phyloP scores from a whole-genome alignment of 192 early-diverging fungal species.

The Backusella tarrabulga region DNA sequence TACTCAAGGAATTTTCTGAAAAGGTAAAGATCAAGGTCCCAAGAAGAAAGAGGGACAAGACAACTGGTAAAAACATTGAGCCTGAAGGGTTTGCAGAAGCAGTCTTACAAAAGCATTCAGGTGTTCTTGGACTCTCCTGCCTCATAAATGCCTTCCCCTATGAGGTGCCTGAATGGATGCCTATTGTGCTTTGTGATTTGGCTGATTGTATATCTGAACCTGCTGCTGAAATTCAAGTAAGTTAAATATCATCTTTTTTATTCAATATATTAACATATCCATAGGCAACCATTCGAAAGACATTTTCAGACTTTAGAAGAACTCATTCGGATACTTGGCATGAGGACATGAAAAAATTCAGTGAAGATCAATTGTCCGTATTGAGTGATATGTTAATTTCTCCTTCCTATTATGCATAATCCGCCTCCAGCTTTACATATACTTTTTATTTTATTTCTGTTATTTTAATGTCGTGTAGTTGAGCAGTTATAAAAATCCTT shows the following conservation, averaged over 20 bases:
- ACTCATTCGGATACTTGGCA: constrained; percentile 98
- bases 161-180: constrained; percentile 91
- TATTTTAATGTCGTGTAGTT: background rate
- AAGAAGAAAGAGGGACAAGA: constrained; percentile 37
- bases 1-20: constrained; percentile 47
- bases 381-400: constrained; percentile 90
- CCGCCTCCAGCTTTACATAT: background rate
- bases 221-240: constrained; percentile 73
- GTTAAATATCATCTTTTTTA: too few species aligned
- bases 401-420: constrained; percentile 80
- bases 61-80: constrained; percentile 22
- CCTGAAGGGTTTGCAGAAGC: constrained; percentile 53
- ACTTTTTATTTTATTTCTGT: background rate
- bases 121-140: constrained; percentile 86
- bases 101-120: constrained; percentile 77
- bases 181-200: constrained; percentile 75
- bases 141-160: constrained; percentile 93
- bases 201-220: constrained; percentile 80
- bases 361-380: constrained; percentile 70
- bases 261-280: too few species aligned
- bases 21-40: constrained; percentile 46
- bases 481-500: background rate
- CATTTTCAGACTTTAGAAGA: constrained; percentile 90
- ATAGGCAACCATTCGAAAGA: constrained; percentile 76
- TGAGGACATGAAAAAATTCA: constrained; percentile 78